These are phyloP conservation scores for Crassisporium funariophilum DNA, from an alignment of 768 basidiomycete species.

Conservation along the genomic window DNA sequence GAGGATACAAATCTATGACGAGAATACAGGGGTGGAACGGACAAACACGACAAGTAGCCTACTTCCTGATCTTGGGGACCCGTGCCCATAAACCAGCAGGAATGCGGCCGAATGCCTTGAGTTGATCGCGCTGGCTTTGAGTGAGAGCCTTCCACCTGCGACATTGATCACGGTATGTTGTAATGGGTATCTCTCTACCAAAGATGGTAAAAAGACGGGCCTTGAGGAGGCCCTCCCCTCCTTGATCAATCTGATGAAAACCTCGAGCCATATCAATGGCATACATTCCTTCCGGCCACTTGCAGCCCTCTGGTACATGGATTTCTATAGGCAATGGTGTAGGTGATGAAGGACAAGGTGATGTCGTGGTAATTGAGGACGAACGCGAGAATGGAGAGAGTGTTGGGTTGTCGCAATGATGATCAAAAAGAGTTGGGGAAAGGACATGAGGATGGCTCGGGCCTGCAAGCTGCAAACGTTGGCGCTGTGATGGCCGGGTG, in stretches of 20 bases:
- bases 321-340: not conserved
- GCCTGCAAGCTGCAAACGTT: not conserved
- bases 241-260: not conserved
- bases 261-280: slow-evolving; percentile 3
- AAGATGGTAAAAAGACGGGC: not conserved
- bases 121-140: not conserved
- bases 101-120: not conserved
- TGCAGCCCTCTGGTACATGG: not conserved
- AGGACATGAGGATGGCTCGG: not conserved
- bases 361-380: not conserved
- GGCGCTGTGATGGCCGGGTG: no score
- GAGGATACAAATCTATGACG: not conserved
- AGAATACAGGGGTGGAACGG: not conserved
- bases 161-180: not conserved
- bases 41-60: not conserved
- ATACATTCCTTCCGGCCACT: slow-evolving; percentile 2
- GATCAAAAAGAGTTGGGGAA: not conserved
- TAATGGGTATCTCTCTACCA: not conserved
- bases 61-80: not conserved
- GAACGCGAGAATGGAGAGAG: not conserved
- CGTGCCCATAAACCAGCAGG: not conserved
- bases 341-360: not conserved
- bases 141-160: not conserved
- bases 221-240: not conserved
- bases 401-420: not conserved